Percentiles rank a stretch among this genome's conserved stretches.
These are phyloP conservation scores for Earliella scabrosa DNA, from an alignment of 1,284 basidiomycete genomes.

Conservation along the genomic window DNA sequence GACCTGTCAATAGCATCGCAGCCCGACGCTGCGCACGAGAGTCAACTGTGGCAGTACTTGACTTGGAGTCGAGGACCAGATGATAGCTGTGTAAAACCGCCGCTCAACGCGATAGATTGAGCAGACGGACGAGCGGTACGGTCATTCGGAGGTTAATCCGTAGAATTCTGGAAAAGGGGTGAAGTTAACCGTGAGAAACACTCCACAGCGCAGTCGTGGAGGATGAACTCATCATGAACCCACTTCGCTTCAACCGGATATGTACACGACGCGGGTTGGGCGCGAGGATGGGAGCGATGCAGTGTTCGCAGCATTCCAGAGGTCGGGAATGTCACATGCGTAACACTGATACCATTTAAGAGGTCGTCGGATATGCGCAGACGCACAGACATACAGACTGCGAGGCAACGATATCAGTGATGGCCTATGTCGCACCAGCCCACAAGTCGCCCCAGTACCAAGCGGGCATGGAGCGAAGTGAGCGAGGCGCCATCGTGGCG, in stretches of 20 bases:
- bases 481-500: conserved; percentile 8
- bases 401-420: background rate
- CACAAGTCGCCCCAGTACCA: background rate
- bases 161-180: background rate
- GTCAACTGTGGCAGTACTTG: background rate
- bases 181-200: background rate
- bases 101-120: conserved; percentile 12
- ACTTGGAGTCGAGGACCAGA: background rate
- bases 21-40: background rate
- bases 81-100: conserved; percentile 6
- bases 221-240: too few relatives aligned
- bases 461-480: background rate
- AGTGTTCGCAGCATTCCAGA: too few relatives aligned
- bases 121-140: conserved; percentile 9
- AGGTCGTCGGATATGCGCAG: background rate
- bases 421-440: background rate
- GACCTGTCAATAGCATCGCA: background rate
- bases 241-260: too few relatives aligned
- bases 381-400: background rate
- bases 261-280: too few relatives aligned
- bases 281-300: too few relatives aligned
- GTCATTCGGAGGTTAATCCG: conserved; percentile 8
- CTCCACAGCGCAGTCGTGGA: too few relatives aligned
- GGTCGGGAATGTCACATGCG: too few relatives aligned
- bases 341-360: background rate